phyloP scores from a whole-genome alignment of 2,329 filamentous ascomycete species.

The Phyllosticta capitalensis region DNA sequence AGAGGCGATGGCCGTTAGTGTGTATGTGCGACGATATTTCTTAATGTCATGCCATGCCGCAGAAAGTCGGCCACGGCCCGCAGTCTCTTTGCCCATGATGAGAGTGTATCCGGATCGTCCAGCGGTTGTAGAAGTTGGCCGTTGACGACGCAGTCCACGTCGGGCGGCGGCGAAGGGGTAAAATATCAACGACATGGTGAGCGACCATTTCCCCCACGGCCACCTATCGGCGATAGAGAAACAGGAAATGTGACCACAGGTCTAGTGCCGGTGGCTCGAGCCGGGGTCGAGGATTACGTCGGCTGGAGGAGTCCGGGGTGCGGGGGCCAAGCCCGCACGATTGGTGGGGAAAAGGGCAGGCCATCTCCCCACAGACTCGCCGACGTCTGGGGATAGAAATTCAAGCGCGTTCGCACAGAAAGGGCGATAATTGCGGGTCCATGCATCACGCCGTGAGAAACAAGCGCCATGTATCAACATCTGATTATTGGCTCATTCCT shows the following conservation, averaged over 20 bases:
- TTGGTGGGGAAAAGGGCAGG: not conserved
- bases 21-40: conserved; percentile 30
- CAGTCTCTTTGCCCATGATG: not conserved
- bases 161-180: not conserved
- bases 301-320: not conserved
- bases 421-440: too few species aligned
- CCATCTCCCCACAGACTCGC: not conserved
- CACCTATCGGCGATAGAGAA: not conserved
- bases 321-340: not conserved
- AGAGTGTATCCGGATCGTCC: not conserved
- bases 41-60: conserved; percentile 23
- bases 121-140: not conserved
- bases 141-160: not conserved
- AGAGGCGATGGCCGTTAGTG: conserved; percentile 33
- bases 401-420: not conserved
- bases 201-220: not conserved
- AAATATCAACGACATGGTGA: not conserved
- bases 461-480: too few species aligned
- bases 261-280: not conserved
- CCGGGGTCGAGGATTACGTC: not conserved
- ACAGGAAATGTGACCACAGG: not conserved
- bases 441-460: too few species aligned
- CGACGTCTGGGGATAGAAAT: not conserved
- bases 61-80: not conserved
- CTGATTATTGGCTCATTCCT: too few species aligned